phyloP scores from a whole-genome alignment of 495 filamentous ascomycete species.

The Pseudevernia furfuracea region DNA sequence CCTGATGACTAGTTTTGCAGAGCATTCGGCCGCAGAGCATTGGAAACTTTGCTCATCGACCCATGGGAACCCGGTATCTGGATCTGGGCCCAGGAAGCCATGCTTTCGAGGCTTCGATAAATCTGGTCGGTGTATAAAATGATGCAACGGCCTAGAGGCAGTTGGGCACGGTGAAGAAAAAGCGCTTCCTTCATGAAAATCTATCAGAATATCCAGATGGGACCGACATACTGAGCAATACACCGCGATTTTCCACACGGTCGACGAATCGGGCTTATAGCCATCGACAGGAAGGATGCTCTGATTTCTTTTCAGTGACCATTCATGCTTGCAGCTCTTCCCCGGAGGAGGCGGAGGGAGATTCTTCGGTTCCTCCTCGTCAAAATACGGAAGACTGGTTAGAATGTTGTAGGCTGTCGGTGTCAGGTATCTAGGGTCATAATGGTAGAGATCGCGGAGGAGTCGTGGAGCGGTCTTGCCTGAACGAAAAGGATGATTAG shows the following conservation, averaged over 20 bases:
- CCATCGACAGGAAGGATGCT: conserved; percentile 38
- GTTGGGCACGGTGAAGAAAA: conserved; percentile 23
- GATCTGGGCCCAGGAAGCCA: neutral
- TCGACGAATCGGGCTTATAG: conserved; percentile 32
- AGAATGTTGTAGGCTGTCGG: conserved; percentile 47
- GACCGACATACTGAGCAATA: conserved; percentile 50
- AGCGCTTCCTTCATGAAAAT: conserved; percentile 25
- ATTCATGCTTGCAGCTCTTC: conserved; percentile 47
- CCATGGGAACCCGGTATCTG: conserved; percentile 18
- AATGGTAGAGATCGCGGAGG: conserved; percentile 47
- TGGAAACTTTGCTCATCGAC: conserved; percentile 41
- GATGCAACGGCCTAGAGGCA: conserved; percentile 37
- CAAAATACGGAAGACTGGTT: conserved; percentile 40
- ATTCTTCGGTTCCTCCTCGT: conserved; percentile 18
- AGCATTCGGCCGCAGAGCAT: conserved; percentile 54
- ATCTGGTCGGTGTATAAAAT: conserved; percentile 38
- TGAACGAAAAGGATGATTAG: conserved; percentile 23
- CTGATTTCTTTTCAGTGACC: conserved; percentile 47
- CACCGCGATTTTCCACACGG: conserved; percentile 44
- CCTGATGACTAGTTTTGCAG: conserved; percentile 47
- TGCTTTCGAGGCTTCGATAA: conserved; percentile 12
- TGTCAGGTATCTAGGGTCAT: conserved; percentile 47
- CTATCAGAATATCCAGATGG: conserved; percentile 47
- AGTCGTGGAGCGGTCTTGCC: conserved; percentile 59
- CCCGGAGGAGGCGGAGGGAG: conserved; percentile 20